Evolutionary conservation across 1,284 basidiomycete genomes (phyloP).

Genomic region (Pseudozyma sp.): DNA sequence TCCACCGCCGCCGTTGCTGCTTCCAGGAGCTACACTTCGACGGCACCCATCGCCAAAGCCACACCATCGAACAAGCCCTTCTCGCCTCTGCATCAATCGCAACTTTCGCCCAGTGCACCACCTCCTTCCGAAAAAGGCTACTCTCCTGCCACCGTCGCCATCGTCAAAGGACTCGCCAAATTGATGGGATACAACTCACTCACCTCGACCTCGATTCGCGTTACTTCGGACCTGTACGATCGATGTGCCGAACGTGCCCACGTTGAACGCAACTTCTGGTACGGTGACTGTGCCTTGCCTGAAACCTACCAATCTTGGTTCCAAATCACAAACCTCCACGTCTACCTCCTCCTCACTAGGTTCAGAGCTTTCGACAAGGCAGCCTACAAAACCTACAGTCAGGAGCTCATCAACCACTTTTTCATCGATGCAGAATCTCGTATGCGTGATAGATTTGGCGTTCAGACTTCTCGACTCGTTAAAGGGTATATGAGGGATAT

Average conservation of each 20-base stretch:
- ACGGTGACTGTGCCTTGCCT: conserved; percentile 81
- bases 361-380: conserved; percentile 83
- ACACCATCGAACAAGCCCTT: conserved; percentile 10
- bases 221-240: conserved; percentile 73
- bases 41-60: not conserved
- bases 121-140: conserved; percentile 48
- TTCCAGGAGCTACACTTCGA: conserved; percentile 21
- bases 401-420: conserved; percentile 92
- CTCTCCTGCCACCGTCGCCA: conserved; percentile 52
- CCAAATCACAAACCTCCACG: conserved; percentile 90
- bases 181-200: conserved; percentile 73
- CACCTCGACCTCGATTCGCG: conserved; percentile 72
- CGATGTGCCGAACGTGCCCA: conserved; percentile 71
- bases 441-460: conserved; percentile 81
- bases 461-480: conserved; percentile 79
- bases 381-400: conserved; percentile 77
- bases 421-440: conserved; percentile 94
- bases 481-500: conserved; percentile 88
- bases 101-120: conserved; percentile 59
- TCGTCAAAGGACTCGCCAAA: conserved; percentile 70
- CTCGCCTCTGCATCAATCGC: conserved; percentile 41
- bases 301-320: conserved; percentile 98
- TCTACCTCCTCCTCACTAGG: conserved; percentile 89
- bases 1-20: conserved; percentile 5
- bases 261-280: conserved; percentile 64